Conservation (phyloP, 768 basidiomycete species). For the Hygrophoropsis aurantiaca region DNA sequence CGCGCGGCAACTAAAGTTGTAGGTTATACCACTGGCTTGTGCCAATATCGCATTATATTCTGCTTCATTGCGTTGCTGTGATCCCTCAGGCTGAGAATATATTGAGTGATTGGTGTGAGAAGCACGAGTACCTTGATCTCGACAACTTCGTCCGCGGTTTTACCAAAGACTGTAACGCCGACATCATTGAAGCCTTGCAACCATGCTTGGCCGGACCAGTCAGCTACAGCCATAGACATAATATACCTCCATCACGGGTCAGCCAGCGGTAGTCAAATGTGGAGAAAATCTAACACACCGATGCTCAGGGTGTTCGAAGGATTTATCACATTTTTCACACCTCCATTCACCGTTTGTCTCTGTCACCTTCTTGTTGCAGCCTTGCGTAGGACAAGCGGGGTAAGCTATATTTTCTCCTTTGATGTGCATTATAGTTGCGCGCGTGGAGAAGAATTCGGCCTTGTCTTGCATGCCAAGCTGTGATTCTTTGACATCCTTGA, state of each 20-base stretch:
- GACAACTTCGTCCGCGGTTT: slow-evolving; percentile 75
- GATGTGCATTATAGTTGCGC: slow-evolving; percentile 87
- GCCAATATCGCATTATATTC: slow-evolving; percentile 61
- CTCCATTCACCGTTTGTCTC: slow-evolving; percentile 72
- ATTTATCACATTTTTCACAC: slow-evolving; percentile 90
- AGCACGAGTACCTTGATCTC: slow-evolving; percentile 57
- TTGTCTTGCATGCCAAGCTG: slow-evolving; percentile 77
- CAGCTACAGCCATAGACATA: slow-evolving; percentile 83
- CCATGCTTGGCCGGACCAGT: slow-evolving; percentile 89
- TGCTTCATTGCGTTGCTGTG: slow-evolving; percentile 58
- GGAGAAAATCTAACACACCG: slow-evolving; percentile 51
- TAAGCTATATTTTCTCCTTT: slow-evolving; percentile 81
- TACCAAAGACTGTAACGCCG: slow-evolving; percentile 73
- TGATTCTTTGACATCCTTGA: slow-evolving; percentile 77
- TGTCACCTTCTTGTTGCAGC: slow-evolving; percentile 89
- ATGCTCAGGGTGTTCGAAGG: slow-evolving; percentile 69
- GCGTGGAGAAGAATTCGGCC: slow-evolving; percentile 73
- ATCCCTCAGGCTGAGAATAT: background rate
- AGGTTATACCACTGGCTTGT: slow-evolving; percentile 65
- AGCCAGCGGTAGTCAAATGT: background rate
- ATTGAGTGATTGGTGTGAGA: background rate
- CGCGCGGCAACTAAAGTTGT: slow-evolving; percentile 83
- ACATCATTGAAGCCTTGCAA: slow-evolving; percentile 94
- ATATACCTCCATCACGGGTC: slow-evolving; percentile 55
- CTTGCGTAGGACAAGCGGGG: slow-evolving; percentile 78